Evolutionary conservation across 108 stramenopile genomes (phyloP).

Genomic region (Discostella pseudostelligera): DNA sequence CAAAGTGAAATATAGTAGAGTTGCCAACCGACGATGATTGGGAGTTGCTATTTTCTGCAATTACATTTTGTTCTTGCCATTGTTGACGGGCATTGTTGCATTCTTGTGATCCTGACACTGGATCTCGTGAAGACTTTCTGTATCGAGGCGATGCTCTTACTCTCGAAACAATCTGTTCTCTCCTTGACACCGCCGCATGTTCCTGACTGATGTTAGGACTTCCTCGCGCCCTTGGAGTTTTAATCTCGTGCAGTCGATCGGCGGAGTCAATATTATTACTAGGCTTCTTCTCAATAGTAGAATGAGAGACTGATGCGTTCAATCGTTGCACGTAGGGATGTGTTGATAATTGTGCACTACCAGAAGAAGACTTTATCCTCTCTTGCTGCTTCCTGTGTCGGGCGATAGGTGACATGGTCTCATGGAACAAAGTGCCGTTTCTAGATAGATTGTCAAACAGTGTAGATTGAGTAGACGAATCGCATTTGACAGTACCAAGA

Average conservation of each 20-base stretch:
- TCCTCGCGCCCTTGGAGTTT: slow-evolving; percentile 16
- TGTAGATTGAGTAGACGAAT: slow-evolving; percentile 1
- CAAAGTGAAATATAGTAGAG: too few relatives aligned
- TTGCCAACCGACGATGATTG: too few relatives aligned
- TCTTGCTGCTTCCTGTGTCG: slow-evolving; percentile 22
- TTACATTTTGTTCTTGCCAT: slow-evolving; percentile 2
- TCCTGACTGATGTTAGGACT: slow-evolving; percentile 2
- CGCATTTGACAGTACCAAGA: slow-evolving; percentile 11
- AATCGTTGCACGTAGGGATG: slow-evolving; percentile 30
- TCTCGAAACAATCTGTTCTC: slow-evolving; percentile 27
- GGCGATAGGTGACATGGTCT: slow-evolving; percentile 38
- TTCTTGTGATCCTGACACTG: background rate
- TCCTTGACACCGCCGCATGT: background rate
- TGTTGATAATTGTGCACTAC: slow-evolving; percentile 11
- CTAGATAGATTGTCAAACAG: slow-evolving; percentile 13
- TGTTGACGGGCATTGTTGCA: background rate
- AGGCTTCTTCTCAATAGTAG: background rate
- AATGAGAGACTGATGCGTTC: background rate
- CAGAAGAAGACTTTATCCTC: background rate
- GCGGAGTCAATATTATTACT: background rate
- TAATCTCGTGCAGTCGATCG: background rate
- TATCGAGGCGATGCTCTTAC: slow-evolving; percentile 11
- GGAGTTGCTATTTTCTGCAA: too few relatives aligned
- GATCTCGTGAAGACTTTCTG: background rate
- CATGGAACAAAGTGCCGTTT: slow-evolving; percentile 11